Evolutionary conservation across 805 yeast species (phyloP), one percentile per base, ranked within the genome.

Genomic region (Pichia manshurica): DNA sequence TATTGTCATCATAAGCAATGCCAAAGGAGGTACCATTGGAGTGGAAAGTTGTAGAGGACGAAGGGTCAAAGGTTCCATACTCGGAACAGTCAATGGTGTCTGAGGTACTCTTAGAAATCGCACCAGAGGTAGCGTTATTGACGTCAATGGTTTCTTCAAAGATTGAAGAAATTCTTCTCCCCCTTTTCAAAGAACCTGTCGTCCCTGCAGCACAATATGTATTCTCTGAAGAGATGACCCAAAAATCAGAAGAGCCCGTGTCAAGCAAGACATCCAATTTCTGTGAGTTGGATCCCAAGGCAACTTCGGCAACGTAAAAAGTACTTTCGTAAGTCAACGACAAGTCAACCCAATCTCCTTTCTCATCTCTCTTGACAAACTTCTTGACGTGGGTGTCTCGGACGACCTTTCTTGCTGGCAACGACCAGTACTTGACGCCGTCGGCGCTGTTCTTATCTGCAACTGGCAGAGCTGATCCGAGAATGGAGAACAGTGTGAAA

Each of bases 201-300:
- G 60, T 47, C 5, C 56, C 56, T 8, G 48, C 15, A 20, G 29
- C 34, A 57, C 81, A 76, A 47, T 69, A 74, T 1, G 82, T 74
- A 56, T 79, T 79, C 38, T 66, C 56, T 1, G 74, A 60, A 20
- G 72, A 68, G 51, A 77, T 70, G 19, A 83, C 78, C 87, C 87
- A 84, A 17, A 85, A 65, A 60, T 84, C 91, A 0, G 85, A 75
- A 0, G 89, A 82, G 2, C 91, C 93, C 0, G 91, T 84, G 57
- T 84, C 93, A 15, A 84, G 62, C 32, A 82, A 63, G 12, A 83
- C 79, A 5, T 69, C 71, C 7, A 83, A 69, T 16, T 68, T 63
- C 59, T 82, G 84, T 0, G 69, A 57, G 2, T 80, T 74, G 0
- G 86, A 74, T 6, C 93, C 91, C 21, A 84, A 59, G 16, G 62